Conservation (phyloP, 2,329 filamentous ascomycete species). For the Cucurbitaria berberidis region DNA sequence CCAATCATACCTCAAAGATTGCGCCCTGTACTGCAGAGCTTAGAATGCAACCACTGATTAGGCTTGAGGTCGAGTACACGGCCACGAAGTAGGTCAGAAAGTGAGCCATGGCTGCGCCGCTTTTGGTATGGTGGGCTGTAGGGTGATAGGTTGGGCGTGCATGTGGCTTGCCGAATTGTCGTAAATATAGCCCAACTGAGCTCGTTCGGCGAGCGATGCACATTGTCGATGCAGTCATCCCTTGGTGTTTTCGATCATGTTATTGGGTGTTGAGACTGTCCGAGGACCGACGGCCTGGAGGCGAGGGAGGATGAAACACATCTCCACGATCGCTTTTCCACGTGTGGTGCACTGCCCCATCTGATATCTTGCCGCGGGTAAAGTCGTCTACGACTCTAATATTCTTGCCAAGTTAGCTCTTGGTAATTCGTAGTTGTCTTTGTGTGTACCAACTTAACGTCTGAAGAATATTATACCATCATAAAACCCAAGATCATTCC, state of each 20-base stretch:
- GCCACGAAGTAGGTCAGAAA: constrained; percentile 5
- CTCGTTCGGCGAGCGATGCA: constrained; percentile 18
- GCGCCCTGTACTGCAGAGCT: constrained; percentile 17
- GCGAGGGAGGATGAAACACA: constrained; percentile 20
- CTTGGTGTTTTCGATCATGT: constrained; percentile 9
- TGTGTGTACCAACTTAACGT: no score
- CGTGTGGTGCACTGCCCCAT: constrained; percentile 14
- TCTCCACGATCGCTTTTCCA: constrained; percentile 1
- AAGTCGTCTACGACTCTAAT: neutral
- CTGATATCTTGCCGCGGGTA: neutral
- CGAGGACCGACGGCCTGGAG: constrained; percentile 12
- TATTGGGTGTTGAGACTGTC: constrained; percentile 11
- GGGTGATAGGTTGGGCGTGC: constrained; percentile 20
- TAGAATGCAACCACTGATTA: constrained; percentile 9
- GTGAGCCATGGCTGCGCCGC: constrained; percentile 37
- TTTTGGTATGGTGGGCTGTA: constrained; percentile 22
- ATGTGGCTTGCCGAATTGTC: constrained; percentile 17
- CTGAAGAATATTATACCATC: neutral
- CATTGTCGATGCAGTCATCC: constrained; percentile 15
- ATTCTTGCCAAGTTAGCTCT: neutral
- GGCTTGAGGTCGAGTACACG: constrained; percentile 4
- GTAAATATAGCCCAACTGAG: constrained; percentile 27
- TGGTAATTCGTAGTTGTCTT: no score
- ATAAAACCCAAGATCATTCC: neutral
- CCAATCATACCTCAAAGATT: constrained; percentile 2